Base-by-base conservation (phyloP, 805 yeast genomes). In the Candida pseudoglaebosa region DNA sequence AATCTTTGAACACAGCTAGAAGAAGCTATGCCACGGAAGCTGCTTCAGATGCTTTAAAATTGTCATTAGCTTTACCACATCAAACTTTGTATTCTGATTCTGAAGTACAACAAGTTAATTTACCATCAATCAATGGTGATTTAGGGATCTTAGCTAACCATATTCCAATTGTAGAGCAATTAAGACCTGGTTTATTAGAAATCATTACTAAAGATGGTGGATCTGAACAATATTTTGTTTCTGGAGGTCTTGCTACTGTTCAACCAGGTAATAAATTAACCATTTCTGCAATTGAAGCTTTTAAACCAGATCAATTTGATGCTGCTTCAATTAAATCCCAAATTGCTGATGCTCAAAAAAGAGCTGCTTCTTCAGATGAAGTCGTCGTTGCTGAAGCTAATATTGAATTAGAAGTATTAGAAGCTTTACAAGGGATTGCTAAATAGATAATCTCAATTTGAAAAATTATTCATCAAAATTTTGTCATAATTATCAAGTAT, bases 61-160 rank as follows among this genome's bases (percentile, higher is more conserved):
- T 93, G 59, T 84, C 95, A 41, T 79, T 93, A 57, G 91, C 96
- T 42, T 78, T 90, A 56, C 99, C 99, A 50, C 89, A 86, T 65
- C 80, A 83, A 67, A 78, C 84, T 42, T 64, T 80, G 57, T 80
- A 71, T 62, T 56, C 78, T 38, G 77, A 77, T 39, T 61, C 59
- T 88, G 73, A 67, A 54, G 74, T 69, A 39, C 62, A 66, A 50
- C 74, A 93, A 76, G 98, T 93, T 54, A 93, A 93, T 73, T 75
- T 93, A 53, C 99, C 99, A 59, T 95, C 96, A 48, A 76, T 83
- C 57, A 82, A 93, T 52, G 99, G 99, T 65, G 95, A 86, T 62
- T 79, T 91, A 69, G 99, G 99, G 86, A 79, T 93, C 50, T 74
- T 93, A 61, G 96, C 98, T 55, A 84, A 87, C 74, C 99, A 93